Base-by-base conservation (phyloP, 306 rosid species). In the Fagus sylvatica region DNA sequence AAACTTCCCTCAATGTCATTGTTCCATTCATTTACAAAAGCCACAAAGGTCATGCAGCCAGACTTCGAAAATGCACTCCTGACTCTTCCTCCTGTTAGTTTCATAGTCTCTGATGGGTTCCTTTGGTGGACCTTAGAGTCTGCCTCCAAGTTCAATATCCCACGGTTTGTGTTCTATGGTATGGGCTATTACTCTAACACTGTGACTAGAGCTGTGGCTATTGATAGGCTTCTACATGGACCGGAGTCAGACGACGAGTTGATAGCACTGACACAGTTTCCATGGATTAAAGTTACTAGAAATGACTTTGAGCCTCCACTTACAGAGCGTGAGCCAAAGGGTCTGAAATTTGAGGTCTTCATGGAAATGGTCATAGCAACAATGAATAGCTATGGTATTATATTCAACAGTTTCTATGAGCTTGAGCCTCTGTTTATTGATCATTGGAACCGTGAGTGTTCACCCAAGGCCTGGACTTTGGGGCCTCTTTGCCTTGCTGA, bases 121-220 rank as follows among this genome's bases (percentile, higher is more conserved):
- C 82, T 89, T 19, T 86, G 88, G 90, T 86, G 90, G 92, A 86
- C 92, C 1, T 57, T 56, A 2, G 84, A 86, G 17, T 84, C 87
- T 0, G 87, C 92, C 22, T 30, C 71, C 61, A 82, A 84, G 54
- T 71, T 89, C 5, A 28, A 51, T 4, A 54, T 86, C 60, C 88
- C 85, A 0, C 30, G 89, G 8, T 60, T 80, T 16, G 73, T 54
- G 1, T 89, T 56, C 49, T 56, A 15, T 59, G 92, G 90, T 8
- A 80, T 70, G 81, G 15, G 76, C 36, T 40, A 5, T 70, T 84
- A 82, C 64, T 9, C 71, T 60, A 0, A 0, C 2, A 59, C 74
- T 3, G 4, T 88, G 13, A 0, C 0, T 30, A 40, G 4, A 1
- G 5, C 48, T 2, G 80, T 72, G 0, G 1, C 6, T 3, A 1